phyloP scores from a whole-genome alignment of 2,329 filamentous ascomycete species.

The Sporothrix globosa region DNA sequence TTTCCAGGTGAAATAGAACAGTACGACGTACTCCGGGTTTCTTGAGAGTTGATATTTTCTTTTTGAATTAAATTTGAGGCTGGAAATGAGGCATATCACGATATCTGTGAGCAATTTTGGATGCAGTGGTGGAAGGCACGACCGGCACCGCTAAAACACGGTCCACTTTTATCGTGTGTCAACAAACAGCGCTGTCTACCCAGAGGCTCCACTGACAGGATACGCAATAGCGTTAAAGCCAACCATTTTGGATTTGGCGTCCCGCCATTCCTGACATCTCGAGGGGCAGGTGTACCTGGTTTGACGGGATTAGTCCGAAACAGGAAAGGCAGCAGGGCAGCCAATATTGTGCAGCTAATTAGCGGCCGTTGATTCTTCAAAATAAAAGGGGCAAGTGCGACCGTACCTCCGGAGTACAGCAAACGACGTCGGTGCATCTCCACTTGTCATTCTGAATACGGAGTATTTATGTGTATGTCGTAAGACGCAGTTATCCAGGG shows the following conservation, averaged over 20 bases:
- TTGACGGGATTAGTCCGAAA: neutral
- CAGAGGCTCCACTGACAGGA: neutral
- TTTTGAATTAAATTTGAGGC: neutral
- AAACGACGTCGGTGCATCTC: neutral
- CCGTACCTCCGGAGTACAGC: too few species aligned
- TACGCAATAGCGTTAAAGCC: neutral
- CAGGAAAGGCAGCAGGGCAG: neutral
- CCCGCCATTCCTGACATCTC: neutral
- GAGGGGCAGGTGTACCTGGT: neutral
- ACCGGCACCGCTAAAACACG: constrained; percentile 1
- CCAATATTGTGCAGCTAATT: neutral
- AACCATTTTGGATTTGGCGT: constrained; percentile 3
- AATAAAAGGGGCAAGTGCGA: constrained; percentile 12
- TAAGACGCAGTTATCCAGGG: neutral
- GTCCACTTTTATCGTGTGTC: neutral
- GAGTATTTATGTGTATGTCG: too few species aligned
- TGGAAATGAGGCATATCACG: constrained; percentile 12
- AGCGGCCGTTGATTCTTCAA: constrained; percentile 27
- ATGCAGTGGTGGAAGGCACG: neutral
- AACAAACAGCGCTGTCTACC: neutral
- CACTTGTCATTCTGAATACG: neutral
- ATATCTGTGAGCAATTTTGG: neutral
- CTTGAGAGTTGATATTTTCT: neutral
- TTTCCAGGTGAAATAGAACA: neutral
- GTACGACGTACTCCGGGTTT: neutral